phyloP scores from a whole-genome alignment of 805 yeast genomes.

The Saturnispora ahearnii region DNA sequence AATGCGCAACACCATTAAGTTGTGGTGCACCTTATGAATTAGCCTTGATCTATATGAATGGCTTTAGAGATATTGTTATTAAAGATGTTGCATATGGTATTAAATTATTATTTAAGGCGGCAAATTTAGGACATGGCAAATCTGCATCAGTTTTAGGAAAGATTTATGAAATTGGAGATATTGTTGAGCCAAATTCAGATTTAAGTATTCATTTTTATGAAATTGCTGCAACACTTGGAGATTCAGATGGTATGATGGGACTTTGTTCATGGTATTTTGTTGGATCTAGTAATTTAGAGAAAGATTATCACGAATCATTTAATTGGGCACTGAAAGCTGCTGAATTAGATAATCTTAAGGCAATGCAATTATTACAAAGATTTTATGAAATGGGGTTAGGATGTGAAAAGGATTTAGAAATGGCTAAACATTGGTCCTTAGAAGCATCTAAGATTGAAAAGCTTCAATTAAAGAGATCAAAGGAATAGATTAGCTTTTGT shows the following conservation, averaged over 20 bases:
- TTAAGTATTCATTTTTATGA: slow-evolving; percentile 89
- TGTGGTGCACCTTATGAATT: slow-evolving; percentile 94
- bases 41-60: slow-evolving; percentile 73
- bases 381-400: slow-evolving; percentile 87
- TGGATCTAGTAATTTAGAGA: slow-evolving; percentile 79
- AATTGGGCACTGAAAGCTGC: slow-evolving; percentile 95
- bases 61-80: slow-evolving; percentile 80
- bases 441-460: slow-evolving; percentile 38
- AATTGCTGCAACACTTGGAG: slow-evolving; percentile 82
- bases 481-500: neutral
- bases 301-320: slow-evolving; percentile 77
- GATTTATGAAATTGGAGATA: slow-evolving; percentile 74
- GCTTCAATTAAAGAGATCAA: neutral
- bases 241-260: slow-evolving; percentile 83
- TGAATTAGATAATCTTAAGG: slow-evolving; percentile 60
- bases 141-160: slow-evolving; percentile 75
- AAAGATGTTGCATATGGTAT: slow-evolving; percentile 78
- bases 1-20: slow-evolving; percentile 72
- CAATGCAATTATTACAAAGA: slow-evolving; percentile 76
- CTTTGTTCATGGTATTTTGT: slow-evolving; percentile 95
- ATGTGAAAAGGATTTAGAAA: slow-evolving; percentile 46
- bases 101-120: slow-evolving; percentile 79
- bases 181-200: slow-evolving; percentile 69
- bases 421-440: slow-evolving; percentile 66
- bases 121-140: slow-evolving; percentile 76